phyloP scores from a whole-genome alignment of 108 stramenopile genomes.

The Seminavis robusta region DNA sequence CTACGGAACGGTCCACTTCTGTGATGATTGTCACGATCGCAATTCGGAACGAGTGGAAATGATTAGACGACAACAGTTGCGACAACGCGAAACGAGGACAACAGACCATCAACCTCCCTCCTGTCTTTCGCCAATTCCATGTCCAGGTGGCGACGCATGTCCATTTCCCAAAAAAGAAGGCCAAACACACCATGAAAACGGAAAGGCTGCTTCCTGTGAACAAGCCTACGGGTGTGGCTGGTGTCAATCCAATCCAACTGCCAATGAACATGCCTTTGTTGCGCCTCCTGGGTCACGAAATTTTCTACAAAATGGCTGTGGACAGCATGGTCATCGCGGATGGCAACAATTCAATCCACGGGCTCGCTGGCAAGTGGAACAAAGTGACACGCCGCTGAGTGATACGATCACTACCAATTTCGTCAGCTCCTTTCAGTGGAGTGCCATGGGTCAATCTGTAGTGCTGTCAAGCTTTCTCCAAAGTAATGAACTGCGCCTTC shows the following conservation, averaged over 20 bases:
- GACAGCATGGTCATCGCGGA: constrained; percentile 32
- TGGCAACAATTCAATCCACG: constrained; percentile 24
- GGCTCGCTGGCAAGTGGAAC: constrained; percentile 36
- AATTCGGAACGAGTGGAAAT: constrained; percentile 28
- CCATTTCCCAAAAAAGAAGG: constrained; percentile 42
- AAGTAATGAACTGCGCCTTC: not conserved
- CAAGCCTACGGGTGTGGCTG: constrained; percentile 56
- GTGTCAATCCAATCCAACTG: constrained; percentile 26
- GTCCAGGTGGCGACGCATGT: constrained; percentile 38
- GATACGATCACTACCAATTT: constrained; percentile 42
- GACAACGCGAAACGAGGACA: constrained; percentile 19
- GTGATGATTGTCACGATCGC: constrained; percentile 51
- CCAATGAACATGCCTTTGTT: not conserved
- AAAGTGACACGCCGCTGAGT: constrained; percentile 34
- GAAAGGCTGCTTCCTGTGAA: constrained; percentile 44
- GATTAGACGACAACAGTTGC: constrained; percentile 3
- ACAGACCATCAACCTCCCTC: constrained; percentile 5
- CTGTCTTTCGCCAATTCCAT: constrained; percentile 40
- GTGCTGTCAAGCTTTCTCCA: constrained; percentile 2
- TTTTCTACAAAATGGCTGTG: constrained; percentile 60
- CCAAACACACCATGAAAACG: constrained; percentile 41
- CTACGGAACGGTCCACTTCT: constrained; percentile 68
- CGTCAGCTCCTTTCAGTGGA: constrained; percentile 43
- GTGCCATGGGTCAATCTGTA: constrained; percentile 49
- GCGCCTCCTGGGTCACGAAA: constrained; percentile 48